These are phyloP conservation scores for Trichoderma reesei DNA, from an alignment of 495 filamentous ascomycete species.

Conservation along the genomic window DNA sequence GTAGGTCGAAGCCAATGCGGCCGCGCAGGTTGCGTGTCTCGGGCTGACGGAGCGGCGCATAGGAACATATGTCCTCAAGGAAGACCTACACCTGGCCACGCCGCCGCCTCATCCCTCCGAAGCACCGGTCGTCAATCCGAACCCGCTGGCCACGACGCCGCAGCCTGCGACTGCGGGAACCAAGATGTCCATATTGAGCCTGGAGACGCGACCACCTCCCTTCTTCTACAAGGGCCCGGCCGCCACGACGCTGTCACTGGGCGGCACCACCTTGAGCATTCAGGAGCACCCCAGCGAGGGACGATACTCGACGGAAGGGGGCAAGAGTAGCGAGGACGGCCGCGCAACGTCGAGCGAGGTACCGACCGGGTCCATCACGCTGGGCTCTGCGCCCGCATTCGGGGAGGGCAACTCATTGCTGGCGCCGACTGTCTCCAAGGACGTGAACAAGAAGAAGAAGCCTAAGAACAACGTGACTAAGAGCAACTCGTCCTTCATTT, in stretches of 20 bases:
- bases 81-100: conserved; percentile 85
- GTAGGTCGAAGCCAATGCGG: conserved; percentile 31
- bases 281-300: conserved; percentile 51
- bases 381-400: conserved; percentile 54
- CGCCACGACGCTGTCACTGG: conserved; percentile 21
- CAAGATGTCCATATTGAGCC: conserved; percentile 66
- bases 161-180: conserved; percentile 74
- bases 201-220: conserved; percentile 51
- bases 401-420: conserved; percentile 81
- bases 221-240: conserved; percentile 40
- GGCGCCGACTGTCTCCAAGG: conserved; percentile 50
- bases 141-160: conserved; percentile 78
- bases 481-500: conserved; percentile 95
- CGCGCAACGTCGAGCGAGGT: conserved; percentile 34
- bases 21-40: neutral
- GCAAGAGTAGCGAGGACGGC: conserved; percentile 36
- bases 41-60: conserved; percentile 17
- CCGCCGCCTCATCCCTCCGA: conserved; percentile 93
- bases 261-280: conserved; percentile 43
- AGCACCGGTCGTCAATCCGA: conserved; percentile 71
- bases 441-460: conserved; percentile 69
- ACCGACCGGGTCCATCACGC: conserved; percentile 20
- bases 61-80: conserved; percentile 83
- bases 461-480: conserved; percentile 97
- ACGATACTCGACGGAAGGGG: conserved; percentile 49